Conservation (phyloP, 2,329 filamentous ascomycete species). For the Zalaria obscura region DNA sequence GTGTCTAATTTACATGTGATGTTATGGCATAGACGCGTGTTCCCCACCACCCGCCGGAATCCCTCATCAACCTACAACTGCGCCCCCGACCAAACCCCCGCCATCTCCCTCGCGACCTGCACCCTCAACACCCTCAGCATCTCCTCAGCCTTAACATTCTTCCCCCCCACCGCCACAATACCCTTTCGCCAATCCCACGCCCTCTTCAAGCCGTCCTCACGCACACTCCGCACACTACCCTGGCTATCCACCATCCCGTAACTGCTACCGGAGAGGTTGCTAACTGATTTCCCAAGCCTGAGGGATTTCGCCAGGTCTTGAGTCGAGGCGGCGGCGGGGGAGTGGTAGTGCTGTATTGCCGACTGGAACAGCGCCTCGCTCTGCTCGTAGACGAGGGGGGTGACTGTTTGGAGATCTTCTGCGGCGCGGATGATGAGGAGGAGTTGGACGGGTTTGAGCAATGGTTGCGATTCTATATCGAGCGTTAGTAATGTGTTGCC, state of each 20-base stretch:
- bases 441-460: conserved; percentile 59
- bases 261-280: conserved; percentile 36
- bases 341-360: conserved; percentile 56
- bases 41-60: no score
- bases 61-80: no score
- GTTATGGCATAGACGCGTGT: no score
- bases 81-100: conserved; percentile 41
- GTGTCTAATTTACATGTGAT: no score
- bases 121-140: conserved; percentile 60
- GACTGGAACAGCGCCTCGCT: conserved; percentile 69
- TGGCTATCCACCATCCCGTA: conserved; percentile 59
- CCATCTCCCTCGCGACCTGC: conserved; percentile 61
- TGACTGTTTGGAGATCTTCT: conserved; percentile 67
- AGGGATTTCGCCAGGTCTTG: conserved; percentile 14
- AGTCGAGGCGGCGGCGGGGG: conserved; percentile 5
- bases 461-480: conserved; percentile 33
- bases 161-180: conserved; percentile 35
- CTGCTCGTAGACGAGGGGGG: conserved; percentile 54
- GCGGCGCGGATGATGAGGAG: conserved; percentile 62
- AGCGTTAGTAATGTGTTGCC: conserved; percentile 8
- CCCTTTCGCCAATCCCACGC: conserved; percentile 58
- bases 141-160: conserved; percentile 46
- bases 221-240: conserved; percentile 36
- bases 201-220: conserved; percentile 13
- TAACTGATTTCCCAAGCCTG: conserved; percentile 22